These are phyloP conservation scores for Xanthoconium stramineum DNA, from an alignment of 768 basidiomycete species.

Conservation along the genomic window DNA sequence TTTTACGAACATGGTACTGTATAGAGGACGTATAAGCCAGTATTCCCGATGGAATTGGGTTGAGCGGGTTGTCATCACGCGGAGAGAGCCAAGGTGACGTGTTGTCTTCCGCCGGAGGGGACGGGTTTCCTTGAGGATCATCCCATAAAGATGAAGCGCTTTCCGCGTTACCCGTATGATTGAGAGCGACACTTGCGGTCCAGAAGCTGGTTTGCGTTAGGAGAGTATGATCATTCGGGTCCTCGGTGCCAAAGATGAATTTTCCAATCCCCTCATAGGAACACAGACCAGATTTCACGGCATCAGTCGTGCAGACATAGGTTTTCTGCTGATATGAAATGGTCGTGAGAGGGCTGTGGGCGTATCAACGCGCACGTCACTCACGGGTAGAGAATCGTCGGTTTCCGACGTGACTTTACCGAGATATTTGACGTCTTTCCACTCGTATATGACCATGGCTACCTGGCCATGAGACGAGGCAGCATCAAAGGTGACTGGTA, in stretches of 20 bases:
- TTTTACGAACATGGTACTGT: conserved; percentile 77
- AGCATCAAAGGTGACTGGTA: conserved; percentile 70
- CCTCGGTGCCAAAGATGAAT: conserved; percentile 69
- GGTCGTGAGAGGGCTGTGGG: conserved; percentile 15
- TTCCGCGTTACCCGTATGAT: conserved; percentile 25
- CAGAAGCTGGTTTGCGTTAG: conserved; percentile 81
- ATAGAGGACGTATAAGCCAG: conserved; percentile 68
- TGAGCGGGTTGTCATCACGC: conserved; percentile 33
- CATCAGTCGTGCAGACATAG: conserved; percentile 88
- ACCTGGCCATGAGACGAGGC: conserved; percentile 76
- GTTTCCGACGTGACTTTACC: conserved; percentile 61
- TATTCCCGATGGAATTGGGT: conserved; percentile 48
- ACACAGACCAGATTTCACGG: conserved; percentile 72
- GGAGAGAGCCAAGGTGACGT: conserved; percentile 47
- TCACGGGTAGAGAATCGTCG: conserved; percentile 63
- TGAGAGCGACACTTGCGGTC: conserved; percentile 74
- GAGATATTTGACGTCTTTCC: conserved; percentile 81
- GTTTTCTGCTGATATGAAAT: conserved; percentile 65
- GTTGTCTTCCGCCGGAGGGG: conserved; percentile 45
- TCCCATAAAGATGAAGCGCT: conserved; percentile 49
- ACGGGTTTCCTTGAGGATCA: conserved; percentile 58
- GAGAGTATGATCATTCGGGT: conserved; percentile 55
- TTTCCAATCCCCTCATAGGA: conserved; percentile 66
- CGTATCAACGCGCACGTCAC: conserved; percentile 25
- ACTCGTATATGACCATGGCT: conserved; percentile 95